Percentiles rank a stretch among this genome's conserved stretches.
phyloP scores from a whole-genome alignment of 177 flowering plant species.

The Vitis hybrid region DNA sequence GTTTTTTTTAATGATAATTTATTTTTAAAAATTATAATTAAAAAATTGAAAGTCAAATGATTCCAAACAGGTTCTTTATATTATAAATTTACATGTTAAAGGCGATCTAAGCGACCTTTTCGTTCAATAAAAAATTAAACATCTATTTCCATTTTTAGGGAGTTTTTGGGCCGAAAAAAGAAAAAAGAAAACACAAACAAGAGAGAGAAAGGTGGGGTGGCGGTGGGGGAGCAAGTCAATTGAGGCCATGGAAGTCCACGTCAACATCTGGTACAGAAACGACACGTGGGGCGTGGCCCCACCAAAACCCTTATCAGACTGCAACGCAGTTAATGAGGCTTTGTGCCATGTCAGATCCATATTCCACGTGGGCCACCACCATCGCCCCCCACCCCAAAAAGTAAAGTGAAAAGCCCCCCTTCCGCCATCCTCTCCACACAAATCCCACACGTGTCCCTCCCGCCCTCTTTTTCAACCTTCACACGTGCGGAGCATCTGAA shows the following conservation, averaged over 20 bases:
- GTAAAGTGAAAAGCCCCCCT: constrained; percentile 8
- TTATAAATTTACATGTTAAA: no score
- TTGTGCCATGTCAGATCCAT: constrained; percentile 3
- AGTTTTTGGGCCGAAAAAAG: no score
- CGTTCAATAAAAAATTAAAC: no score
- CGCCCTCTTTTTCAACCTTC: neutral
- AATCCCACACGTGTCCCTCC: constrained; percentile 8
- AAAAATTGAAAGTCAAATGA: no score
- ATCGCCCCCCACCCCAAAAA: constrained; percentile 8
- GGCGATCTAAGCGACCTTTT: no score
- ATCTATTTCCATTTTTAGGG: no score
- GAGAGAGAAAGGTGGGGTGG: no score
- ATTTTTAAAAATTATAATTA: no score
- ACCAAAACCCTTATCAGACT: neutral
- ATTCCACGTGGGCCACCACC: neutral
- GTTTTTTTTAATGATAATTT: no score
- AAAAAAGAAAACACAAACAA: no score
- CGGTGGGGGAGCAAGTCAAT: neutral
- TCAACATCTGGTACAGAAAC: neutral
- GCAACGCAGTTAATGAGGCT: neutral
- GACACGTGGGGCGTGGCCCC: neutral
- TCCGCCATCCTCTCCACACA: neutral
- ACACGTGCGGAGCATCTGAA: neutral
- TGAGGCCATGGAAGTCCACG: neutral
- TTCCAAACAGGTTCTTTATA: no score